Evolutionary conservation across 83 land plant genomes (phyloP).

Genomic region (Thuja plicata): DNA sequence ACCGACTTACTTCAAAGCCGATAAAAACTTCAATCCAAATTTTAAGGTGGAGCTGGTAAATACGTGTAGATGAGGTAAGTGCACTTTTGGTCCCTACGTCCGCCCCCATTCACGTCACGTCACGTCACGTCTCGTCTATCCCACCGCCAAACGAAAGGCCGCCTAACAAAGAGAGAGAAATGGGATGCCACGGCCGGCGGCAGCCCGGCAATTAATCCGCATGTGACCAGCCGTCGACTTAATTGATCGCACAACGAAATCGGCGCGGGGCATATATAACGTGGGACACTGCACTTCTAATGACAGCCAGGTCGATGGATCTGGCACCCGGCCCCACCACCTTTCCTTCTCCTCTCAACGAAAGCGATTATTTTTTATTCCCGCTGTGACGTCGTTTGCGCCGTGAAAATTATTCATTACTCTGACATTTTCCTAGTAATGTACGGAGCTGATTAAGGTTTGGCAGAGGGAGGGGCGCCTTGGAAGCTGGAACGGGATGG

Average conservation of each 20-base stretch:
- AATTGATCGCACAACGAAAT: background rate
- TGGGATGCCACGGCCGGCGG: background rate
- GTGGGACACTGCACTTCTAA: background rate
- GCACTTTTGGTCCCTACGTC: background rate
- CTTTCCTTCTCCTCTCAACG: background rate
- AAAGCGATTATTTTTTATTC: background rate
- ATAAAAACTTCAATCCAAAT: background rate
- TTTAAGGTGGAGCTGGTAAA: background rate
- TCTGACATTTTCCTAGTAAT: background rate
- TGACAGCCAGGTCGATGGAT: background rate
- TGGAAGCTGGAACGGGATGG: background rate
- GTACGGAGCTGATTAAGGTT: slow-evolving; percentile 7
- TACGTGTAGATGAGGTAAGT: background rate
- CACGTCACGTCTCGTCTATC: background rate
- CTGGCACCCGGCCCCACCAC: background rate
- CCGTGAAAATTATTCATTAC: background rate
- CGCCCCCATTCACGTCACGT: background rate
- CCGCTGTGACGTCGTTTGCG: background rate
- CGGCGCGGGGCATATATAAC: background rate
- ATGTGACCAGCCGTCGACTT: background rate
- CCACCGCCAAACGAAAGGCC: background rate
- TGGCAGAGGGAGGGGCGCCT: background rate
- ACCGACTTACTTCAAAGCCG: background rate
- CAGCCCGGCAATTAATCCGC: background rate
- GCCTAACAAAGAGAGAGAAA: background rate